These are phyloP conservation scores for Plasmodium berghei DNA, from an alignment of 169 alveolate species.

Conservation along the genomic window DNA sequence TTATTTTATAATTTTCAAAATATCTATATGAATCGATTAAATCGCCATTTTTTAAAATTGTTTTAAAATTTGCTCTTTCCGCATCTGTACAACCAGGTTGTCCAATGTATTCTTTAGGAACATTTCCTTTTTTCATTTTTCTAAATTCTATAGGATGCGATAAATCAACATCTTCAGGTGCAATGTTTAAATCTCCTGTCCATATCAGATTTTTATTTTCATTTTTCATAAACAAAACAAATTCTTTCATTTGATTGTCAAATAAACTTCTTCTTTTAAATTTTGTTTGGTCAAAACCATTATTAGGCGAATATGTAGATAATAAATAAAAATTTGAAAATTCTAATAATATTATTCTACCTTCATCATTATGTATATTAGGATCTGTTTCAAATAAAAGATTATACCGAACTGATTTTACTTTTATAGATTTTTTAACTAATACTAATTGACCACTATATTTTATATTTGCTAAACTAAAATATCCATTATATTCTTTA, in stretches of 20 bases:
- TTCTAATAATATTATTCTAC: constrained; percentile 36
- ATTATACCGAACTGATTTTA: constrained; percentile 50
- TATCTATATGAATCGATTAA: constrained; percentile 54
- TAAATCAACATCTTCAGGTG: constrained; percentile 67
- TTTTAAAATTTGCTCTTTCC: constrained; percentile 51
- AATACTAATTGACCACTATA: constrained; percentile 67
- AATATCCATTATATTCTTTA: constrained; percentile 50
- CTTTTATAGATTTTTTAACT: constrained; percentile 28
- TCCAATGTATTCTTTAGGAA: constrained; percentile 61
- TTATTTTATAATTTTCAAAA: background rate
- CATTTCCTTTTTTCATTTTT: constrained; percentile 72
- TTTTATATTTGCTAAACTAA: constrained; percentile 75
- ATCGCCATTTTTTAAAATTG: constrained; percentile 45
- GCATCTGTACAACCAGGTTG: constrained; percentile 76
- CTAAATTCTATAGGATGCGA: constrained; percentile 73
- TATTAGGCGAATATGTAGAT: constrained; percentile 66
- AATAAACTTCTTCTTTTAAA: constrained; percentile 65
- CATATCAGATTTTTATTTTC: constrained; percentile 24
- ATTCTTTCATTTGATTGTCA: constrained; percentile 47
- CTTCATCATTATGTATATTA: constrained; percentile 62
- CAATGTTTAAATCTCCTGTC: constrained; percentile 74
- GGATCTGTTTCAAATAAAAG: constrained; percentile 29
- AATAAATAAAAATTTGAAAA: constrained; percentile 34
- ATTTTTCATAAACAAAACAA: constrained; percentile 27
- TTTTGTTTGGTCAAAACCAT: constrained; percentile 37